A percentile compares a stretch with the other conserved stretches of the same genome.
phyloP scores from a whole-genome alignment of 1,284 basidiomycete species.

The Fomitopsis pinicola region DNA sequence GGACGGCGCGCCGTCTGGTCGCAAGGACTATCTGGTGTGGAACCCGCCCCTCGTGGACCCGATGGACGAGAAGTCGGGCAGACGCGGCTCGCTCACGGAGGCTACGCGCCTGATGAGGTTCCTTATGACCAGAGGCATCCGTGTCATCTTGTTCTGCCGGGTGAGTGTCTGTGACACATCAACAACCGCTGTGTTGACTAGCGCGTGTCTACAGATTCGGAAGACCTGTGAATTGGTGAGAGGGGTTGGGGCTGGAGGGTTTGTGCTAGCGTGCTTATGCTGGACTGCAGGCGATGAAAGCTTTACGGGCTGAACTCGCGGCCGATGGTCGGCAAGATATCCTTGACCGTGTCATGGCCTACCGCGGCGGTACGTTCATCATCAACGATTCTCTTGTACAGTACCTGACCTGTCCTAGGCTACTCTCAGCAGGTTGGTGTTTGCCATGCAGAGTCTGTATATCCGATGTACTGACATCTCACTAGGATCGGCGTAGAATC shows the following conservation, averaged over 20 bases:
- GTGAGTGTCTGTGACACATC: constrained; percentile 32
- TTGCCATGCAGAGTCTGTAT: neutral
- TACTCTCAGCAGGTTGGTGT: constrained; percentile 49
- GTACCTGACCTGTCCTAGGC: constrained; percentile 29
- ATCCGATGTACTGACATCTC: constrained; percentile 1
- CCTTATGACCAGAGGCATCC: constrained; percentile 77
- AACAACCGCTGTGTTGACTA: neutral
- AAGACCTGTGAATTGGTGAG: constrained; percentile 77
- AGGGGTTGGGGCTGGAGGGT: neutral
- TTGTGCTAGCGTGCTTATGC: neutral
- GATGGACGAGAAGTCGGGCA: constrained; percentile 52
- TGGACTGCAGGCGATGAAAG: constrained; percentile 66
- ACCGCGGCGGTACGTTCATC: constrained; percentile 65
- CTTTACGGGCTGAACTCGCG: constrained; percentile 68
- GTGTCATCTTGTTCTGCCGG: constrained; percentile 88
- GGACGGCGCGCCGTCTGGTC: constrained; percentile 82
- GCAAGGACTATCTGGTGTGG: constrained; percentile 80
- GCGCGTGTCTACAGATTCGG: constrained; percentile 47
- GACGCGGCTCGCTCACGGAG: constrained; percentile 63
- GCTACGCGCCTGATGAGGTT: constrained; percentile 75
- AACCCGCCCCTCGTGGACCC: constrained; percentile 65
- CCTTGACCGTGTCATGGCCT: constrained; percentile 75
- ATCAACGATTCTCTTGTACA: neutral
- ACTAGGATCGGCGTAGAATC: constrained; percentile 76
- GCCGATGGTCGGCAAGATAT: constrained; percentile 78